These are phyloP conservation scores for Elongisporangium undulatum DNA, from an alignment of 352 stramenopile genomes.

Conservation along the genomic window DNA sequence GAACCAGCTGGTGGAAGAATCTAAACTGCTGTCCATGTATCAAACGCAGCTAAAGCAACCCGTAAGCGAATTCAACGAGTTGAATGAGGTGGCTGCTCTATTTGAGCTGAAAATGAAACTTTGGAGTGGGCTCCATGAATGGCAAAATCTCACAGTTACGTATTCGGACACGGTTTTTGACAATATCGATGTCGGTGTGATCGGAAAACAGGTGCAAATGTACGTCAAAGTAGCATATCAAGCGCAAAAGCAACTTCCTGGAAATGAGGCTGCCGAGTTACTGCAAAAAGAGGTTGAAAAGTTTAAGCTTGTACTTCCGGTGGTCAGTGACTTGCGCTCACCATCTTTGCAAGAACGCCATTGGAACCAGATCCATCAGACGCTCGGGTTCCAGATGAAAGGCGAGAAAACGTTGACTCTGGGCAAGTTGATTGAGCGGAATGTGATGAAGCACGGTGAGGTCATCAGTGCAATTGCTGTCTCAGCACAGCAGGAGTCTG, in stretches of 20 bases:
- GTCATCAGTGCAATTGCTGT: conserved; percentile 85
- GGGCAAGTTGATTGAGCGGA: conserved; percentile 78
- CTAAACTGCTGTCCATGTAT: conserved; percentile 84
- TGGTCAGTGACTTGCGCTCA: conserved; percentile 68
- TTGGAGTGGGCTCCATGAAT: conserved; percentile 86
- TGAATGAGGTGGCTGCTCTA: conserved; percentile 83
- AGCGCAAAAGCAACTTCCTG: conserved; percentile 83
- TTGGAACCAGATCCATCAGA: conserved; percentile 64
- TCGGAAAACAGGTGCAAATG: conserved; percentile 87
- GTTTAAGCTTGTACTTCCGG: conserved; percentile 84
- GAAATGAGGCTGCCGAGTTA: conserved; percentile 78
- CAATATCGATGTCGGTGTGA: conserved; percentile 82
- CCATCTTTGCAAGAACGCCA: conserved; percentile 69
- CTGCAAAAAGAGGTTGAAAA: conserved; percentile 87
- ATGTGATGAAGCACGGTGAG: conserved; percentile 86
- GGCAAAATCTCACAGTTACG: conserved; percentile 66
- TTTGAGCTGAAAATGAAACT: conserved; percentile 91
- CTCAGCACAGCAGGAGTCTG: conserved; percentile 85
- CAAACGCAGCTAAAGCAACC: conserved; percentile 84
- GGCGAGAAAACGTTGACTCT: conserved; percentile 76
- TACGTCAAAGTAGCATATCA: conserved; percentile 88
- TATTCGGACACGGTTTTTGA: conserved; percentile 85
- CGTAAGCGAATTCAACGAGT: conserved; percentile 86
- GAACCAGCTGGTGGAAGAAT: conserved; percentile 70
- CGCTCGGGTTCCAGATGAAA: conserved; percentile 90